Base-by-base conservation (phyloP, 2,329 filamentous ascomycete species). In the Verruconis gallopava region DNA sequence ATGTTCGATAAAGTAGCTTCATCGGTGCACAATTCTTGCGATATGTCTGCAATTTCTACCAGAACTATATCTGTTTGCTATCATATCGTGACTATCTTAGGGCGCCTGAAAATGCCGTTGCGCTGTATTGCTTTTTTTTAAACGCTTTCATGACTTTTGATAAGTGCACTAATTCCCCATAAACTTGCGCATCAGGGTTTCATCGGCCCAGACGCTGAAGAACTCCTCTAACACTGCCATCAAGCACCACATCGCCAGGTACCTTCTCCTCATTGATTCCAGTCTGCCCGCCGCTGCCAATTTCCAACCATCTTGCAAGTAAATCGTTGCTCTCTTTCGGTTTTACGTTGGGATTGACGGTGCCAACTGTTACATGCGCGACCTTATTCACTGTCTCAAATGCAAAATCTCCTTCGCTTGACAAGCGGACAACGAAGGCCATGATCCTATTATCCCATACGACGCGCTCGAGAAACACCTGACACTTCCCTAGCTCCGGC, bases 281-380 rank as follows among this genome's bases (percentile, higher is more conserved):
- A 3, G 59, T 69, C n/a, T 61, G 55, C 4, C 58, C 63, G 2
- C 55, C 70, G 54, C 59, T 67, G 0, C 76, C 76, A 38, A 63
- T 59, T 47, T 79, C 69, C 47, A 91, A 56, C 89, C 89, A 96
- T 46, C 68, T 68, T 48, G 69, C 69, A 44, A 98, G 60, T 54
- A 98, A 52, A 45, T 85, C 79, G 55, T 98, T 98, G 64, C 88
- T 93, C 67, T 98, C 89, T 61, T 83, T 88, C 0, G 91, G 89
- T 65, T 95, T 96, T 53, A 96, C 75, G 5, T 68, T 60, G 37
- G 69, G 61, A 49, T 78, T 73, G 6, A 77, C 75, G 1, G 91
- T 98, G 15, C 91, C 91, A 5, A 96, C 70, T 0, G 91, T 98
- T 46, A 98, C 75, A 57, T 98, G 91, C 9, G 88, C 77, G 21